Base-by-base conservation (phyloP, 164 flowering plant species). In the Santalum album region DNA sequence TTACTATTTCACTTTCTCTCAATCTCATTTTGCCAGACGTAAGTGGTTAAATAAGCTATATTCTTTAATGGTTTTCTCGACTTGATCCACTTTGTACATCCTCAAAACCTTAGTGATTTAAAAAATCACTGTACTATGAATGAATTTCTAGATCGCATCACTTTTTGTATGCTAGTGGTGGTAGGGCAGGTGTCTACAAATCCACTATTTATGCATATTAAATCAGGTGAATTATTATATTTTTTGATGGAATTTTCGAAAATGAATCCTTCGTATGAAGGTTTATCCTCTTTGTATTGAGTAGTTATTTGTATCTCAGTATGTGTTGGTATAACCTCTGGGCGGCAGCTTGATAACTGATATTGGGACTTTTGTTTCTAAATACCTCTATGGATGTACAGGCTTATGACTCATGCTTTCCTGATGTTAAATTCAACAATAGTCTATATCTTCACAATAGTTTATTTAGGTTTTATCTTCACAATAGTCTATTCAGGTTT, bases 181-280 rank as follows among this genome's bases (percentile, higher is more conserved):
- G 14, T 38, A 6, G 6, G 20, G 26, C 67, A 75, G 78, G 80
- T 56, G 22, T 66, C 80, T 48, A 69, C 80, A 18, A 81, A 79
- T 68, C 84, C 38, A 18, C n/a, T n/a, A n/a, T n/a, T n/a, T n/a
- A n/a, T n/a, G n/a, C 60, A 51, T 81, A 39, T 70, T 67, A 58
- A 59, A 53, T 67, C 84, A 85, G 92, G 88, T 82, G 84, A 76
- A 60, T 58, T 65, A 12, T 62, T 58, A 49, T n/a, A n/a, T n/a
- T 50, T 16, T 26, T 45, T 57, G 34, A 44, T 39, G n/a, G 58
- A 54, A 40, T 57, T 70, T 57, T 44, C 56, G 47, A 40, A 55
- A 39, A 42, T 59, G 43, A 25, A 51, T 51, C 21, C 20, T 42
- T 46, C 50, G 52, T 52, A 64, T 62, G 17, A 49, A 51, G 54